Percentiles rank a stretch among this genome's conserved stretches.
phyloP scores from a whole-genome alignment of 2,329 filamentous ascomycete genomes.

The Waltergamsia citrina region DNA sequence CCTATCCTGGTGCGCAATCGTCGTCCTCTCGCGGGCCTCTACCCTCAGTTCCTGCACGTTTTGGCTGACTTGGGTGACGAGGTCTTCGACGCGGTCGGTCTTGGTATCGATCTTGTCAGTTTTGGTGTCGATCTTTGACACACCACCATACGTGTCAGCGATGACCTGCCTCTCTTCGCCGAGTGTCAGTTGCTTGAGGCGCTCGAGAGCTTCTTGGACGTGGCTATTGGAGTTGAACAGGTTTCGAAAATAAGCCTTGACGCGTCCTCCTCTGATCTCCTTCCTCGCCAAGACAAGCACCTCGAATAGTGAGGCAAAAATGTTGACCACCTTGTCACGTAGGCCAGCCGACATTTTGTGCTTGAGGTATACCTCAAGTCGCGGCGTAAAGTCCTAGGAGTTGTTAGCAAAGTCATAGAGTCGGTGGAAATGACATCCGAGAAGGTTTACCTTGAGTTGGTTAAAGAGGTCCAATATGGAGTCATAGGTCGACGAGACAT shows the following conservation, averaged over 20 bases:
- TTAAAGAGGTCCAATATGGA: conserved; percentile 33
- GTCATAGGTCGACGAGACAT: conserved; percentile 34
- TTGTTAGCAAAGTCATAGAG: conserved; percentile 2
- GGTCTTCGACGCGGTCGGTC: conserved; percentile 22
- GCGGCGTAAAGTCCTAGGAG: conserved; percentile 28
- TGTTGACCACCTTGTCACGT: conserved; percentile 26
- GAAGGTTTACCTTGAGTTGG: conserved; percentile 21
- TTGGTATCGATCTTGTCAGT: conserved; percentile 25
- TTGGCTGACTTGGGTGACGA: conserved; percentile 23
- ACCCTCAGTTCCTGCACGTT: conserved; percentile 21
- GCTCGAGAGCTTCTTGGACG: conserved; percentile 27
- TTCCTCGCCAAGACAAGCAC: conserved; percentile 32
- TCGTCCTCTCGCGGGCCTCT: conserved; percentile 22
- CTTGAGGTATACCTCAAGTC: conserved; percentile 29
- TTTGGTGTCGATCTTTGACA: conserved; percentile 22
- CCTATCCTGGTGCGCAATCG: conserved; percentile 21
- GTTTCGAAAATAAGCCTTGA: conserved; percentile 29
- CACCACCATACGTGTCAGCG: conserved; percentile 30
- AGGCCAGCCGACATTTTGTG: conserved; percentile 26
- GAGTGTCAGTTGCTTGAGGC: conserved; percentile 27
- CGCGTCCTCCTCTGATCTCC: conserved; percentile 27
- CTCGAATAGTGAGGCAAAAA: conserved; percentile 32
- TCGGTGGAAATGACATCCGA: neutral
- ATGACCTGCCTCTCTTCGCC: conserved; percentile 31
- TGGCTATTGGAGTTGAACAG: conserved; percentile 28